Evolutionary conservation across 768 basidiomycete species (phyloP).

Genomic region (Galerina sulciceps): DNA sequence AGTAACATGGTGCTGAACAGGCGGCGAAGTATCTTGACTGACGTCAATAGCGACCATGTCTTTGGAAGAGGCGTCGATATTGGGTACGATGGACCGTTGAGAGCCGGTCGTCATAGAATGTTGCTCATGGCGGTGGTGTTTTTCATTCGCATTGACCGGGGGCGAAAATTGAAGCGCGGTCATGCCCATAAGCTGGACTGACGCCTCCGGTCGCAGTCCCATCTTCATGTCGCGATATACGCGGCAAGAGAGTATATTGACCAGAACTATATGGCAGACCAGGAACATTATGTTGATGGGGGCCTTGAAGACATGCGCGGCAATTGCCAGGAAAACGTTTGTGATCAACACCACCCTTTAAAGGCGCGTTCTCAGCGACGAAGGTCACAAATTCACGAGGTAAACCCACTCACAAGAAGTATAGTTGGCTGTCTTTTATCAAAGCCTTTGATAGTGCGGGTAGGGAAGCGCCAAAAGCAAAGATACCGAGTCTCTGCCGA

Average conservation of each 20-base stretch:
- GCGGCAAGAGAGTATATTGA: constrained; percentile 5
- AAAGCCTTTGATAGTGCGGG: constrained; percentile 14
- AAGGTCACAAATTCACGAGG: neutral
- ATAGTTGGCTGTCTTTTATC: constrained; percentile 15
- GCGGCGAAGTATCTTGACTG: no score
- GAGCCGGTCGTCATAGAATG: no score
- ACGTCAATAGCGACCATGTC: no score
- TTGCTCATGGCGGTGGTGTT: no score
- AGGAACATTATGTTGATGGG: constrained; percentile 9
- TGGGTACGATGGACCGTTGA: no score
- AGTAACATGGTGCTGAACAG: no score
- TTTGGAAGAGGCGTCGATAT: no score
- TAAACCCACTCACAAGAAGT: constrained; percentile 15
- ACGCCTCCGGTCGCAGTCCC: neutral
- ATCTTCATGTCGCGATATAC: constrained; percentile 9
- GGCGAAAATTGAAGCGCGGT: no score
- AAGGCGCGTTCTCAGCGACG: neutral
- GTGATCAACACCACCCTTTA: constrained; percentile 7
- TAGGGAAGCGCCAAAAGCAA: constrained; percentile 12
- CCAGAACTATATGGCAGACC: constrained; percentile 15
- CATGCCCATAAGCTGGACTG: no score
- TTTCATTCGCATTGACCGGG: no score
- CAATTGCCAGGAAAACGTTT: constrained; percentile 6
- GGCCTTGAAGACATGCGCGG: neutral
- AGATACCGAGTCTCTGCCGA: neutral